A percentile compares a stretch with the other conserved stretches of the same genome.
Evolutionary conservation across 768 basidiomycete genomes (phyloP).

Genomic region (Megacollybia marginata): DNA sequence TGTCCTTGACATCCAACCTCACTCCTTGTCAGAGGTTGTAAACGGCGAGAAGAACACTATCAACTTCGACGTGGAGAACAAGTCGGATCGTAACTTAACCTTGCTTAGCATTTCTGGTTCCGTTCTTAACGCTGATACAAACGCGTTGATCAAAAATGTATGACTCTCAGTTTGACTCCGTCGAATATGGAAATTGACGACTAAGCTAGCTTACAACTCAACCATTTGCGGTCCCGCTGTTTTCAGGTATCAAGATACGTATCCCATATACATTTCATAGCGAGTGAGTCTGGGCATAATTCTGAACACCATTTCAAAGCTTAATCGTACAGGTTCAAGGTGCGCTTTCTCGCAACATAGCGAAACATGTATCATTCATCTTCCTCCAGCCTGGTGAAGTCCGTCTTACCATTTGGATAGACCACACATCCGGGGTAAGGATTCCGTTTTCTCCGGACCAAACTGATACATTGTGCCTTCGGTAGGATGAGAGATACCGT

Average conservation of each 20-base stretch:
- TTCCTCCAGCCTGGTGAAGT: constrained; percentile 61
- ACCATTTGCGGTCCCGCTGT: constrained; percentile 43
- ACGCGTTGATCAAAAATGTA: constrained; percentile 67
- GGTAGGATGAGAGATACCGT: constrained; percentile 51
- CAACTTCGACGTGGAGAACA: constrained; percentile 63
- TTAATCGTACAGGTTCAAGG: constrained; percentile 49
- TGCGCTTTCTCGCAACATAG: constrained; percentile 13
- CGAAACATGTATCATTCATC: constrained; percentile 1
- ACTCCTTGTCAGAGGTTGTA: constrained; percentile 52
- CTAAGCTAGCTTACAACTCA: constrained; percentile 46
- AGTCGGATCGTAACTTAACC: constrained; percentile 64
- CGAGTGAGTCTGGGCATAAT: constrained; percentile 49
- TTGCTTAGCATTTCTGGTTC: constrained; percentile 60
- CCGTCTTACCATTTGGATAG: constrained; percentile 69
- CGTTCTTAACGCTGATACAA: constrained; percentile 56
- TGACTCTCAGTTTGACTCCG: constrained; percentile 12
- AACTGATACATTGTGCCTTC: background rate
- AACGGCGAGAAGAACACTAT: constrained; percentile 78
- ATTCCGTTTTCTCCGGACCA: background rate
- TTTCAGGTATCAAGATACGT: constrained; percentile 50
- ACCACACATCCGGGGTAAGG: constrained; percentile 57
- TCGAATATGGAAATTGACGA: constrained; percentile 1
- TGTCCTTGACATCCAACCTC: constrained; percentile 8
- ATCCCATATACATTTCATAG: constrained; percentile 73
- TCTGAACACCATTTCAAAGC: constrained; percentile 2